These are phyloP conservation scores for Ophiocordyceps camponoti-leonardi DNA, from an alignment of 2,329 filamentous ascomycete genomes.

Conservation along the genomic window DNA sequence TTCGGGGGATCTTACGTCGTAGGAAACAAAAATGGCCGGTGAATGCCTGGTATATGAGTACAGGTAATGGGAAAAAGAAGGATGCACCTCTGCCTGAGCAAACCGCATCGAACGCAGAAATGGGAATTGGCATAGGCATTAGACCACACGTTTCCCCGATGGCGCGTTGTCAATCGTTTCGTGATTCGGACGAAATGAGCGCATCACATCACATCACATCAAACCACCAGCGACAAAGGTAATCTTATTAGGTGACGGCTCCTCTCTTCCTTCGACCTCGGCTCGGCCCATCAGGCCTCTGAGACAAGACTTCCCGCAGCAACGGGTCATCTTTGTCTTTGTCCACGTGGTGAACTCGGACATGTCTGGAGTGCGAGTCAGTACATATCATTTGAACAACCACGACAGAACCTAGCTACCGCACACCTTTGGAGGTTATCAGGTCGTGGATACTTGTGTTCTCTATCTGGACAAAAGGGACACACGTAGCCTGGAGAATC, in stretches of 20 bases:
- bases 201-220: too few relatives aligned
- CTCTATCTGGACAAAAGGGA: constrained; percentile 84
- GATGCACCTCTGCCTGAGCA: too few relatives aligned
- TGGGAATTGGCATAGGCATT: too few relatives aligned
- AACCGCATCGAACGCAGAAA: too few relatives aligned
- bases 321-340: constrained; percentile 74
- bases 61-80: too few relatives aligned
- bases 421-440: constrained; percentile 86
- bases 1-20: too few relatives aligned
- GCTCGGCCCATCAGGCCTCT: constrained; percentile 68
- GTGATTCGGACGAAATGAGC: too few relatives aligned
- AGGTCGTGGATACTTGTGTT: constrained; percentile 86
- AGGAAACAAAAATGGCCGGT: too few relatives aligned
- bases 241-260: constrained; percentile 12
- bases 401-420: neutral
- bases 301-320: constrained; percentile 68
- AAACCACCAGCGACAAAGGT: too few relatives aligned
- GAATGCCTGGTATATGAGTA: too few relatives aligned
- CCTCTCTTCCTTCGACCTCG: constrained; percentile 61
- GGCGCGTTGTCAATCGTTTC: too few relatives aligned
- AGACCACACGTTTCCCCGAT: too few relatives aligned
- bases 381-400: neutral
- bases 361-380: constrained; percentile 44
- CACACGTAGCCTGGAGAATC: constrained; percentile 90
- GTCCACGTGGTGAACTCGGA: constrained; percentile 79